phyloP scores from a whole-genome alignment of 1,139 yeast genomes.

The Meyerozyma sp. region DNA sequence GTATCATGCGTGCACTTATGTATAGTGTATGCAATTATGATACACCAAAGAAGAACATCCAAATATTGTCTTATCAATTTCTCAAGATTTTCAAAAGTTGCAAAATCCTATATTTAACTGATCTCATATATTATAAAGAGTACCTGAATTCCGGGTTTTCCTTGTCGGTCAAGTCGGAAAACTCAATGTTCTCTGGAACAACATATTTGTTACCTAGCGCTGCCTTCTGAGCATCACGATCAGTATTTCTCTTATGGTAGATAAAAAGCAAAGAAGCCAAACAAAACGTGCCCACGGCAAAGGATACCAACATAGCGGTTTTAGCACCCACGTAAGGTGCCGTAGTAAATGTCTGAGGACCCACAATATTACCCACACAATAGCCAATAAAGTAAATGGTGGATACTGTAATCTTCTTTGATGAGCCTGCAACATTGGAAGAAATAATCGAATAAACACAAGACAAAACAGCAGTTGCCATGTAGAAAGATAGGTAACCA shows the following conservation, averaged over 20 bases:
- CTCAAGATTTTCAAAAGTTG: background rate
- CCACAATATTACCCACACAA: constrained; percentile 36
- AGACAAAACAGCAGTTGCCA: constrained; percentile 12
- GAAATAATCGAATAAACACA: constrained; percentile 19
- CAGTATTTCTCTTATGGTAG: background rate
- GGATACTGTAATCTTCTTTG: constrained; percentile 31
- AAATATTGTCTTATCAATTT: background rate
- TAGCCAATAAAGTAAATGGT: constrained; percentile 23
- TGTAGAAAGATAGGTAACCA: background rate
- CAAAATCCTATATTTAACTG: background rate
- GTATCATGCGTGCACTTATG: no score
- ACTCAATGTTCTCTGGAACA: background rate
- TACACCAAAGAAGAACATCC: no score
- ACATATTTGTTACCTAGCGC: background rate
- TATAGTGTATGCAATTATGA: no score
- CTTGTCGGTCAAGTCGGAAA: constrained; percentile 2
- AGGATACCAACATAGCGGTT: background rate
- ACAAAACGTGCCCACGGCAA: background rate
- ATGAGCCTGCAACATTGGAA: constrained; percentile 36
- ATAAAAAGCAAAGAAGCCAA: background rate
- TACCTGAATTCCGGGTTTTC: background rate
- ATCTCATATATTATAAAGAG: background rate
- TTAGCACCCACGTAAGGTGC: background rate
- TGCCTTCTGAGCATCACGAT: background rate
- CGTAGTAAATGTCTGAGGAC: constrained; percentile 30